These are phyloP conservation scores for Helicocarpus griseus DNA, from an alignment of 2,329 filamentous ascomycete genomes.

Conservation along the genomic window DNA sequence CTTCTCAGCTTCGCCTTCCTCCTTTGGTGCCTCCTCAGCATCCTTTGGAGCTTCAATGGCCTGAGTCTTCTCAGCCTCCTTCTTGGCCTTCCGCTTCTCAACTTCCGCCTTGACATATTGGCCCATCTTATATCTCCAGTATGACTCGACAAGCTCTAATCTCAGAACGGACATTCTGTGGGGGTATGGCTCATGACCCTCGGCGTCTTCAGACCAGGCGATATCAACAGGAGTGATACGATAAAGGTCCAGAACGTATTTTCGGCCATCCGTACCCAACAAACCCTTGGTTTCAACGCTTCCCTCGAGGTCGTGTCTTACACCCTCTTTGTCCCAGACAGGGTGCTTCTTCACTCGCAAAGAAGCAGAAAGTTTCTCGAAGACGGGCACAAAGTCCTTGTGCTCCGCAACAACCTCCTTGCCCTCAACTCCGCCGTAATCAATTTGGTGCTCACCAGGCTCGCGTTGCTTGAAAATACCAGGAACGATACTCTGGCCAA, in stretches of 20 bases:
- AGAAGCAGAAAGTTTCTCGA: conserved; percentile 82
- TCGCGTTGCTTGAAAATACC: conserved; percentile 99
- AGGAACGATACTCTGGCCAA: conserved; percentile 94
- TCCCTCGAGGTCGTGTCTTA: conserved; percentile 81
- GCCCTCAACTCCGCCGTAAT: conserved; percentile 95
- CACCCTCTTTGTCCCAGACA: conserved; percentile 95
- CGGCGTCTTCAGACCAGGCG: conserved; percentile 73
- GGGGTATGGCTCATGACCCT: conserved; percentile 58
- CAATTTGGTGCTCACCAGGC: conserved; percentile 95
- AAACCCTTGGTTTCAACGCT: conserved; percentile 97
- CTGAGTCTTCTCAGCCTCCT: conserved; percentile 23
- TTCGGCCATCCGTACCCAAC: conserved; percentile 90
- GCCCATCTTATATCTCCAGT: conserved; percentile 75
- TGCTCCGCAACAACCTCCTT: conserved; percentile 91
- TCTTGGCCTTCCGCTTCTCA: conserved; percentile 46
- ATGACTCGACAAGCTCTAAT: conserved; percentile 78
- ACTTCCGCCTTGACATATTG: conserved; percentile 79
- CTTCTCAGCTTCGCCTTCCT: conserved; percentile 35
- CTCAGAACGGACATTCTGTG: conserved; percentile 94
- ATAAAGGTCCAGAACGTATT: conserved; percentile 96
- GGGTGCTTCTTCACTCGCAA: conserved; percentile 88
- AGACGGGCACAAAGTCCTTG: conserved; percentile 71
- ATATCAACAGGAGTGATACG: conserved; percentile 88
- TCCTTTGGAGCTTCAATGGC: conserved; percentile 20
- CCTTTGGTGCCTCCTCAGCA: conserved; percentile 12